Evolutionary conservation across 306 rosid species (phyloP).

Genomic region (Ammopiptanthus mongolicus): DNA sequence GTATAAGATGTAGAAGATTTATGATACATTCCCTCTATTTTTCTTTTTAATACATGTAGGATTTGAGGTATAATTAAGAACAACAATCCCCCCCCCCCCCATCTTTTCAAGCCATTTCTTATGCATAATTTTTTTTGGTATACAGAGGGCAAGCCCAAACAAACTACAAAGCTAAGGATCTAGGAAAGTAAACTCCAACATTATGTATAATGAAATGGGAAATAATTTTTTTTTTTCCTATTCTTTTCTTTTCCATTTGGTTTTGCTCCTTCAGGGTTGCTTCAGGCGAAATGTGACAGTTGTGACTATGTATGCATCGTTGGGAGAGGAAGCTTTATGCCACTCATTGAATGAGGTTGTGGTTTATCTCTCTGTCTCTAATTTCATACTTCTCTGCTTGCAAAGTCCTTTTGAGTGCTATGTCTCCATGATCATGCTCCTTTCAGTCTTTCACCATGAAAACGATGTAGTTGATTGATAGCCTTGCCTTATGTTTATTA

Average conservation of each 20-base stretch:
- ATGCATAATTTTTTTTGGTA: neutral
- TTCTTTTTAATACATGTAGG: too few relatives aligned
- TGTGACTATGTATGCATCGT: constrained; percentile 83
- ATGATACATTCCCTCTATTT: too few relatives aligned
- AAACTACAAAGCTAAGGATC: too few relatives aligned
- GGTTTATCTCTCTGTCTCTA: constrained; percentile 30
- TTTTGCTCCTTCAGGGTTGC: constrained; percentile 54
- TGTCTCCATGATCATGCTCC: neutral
- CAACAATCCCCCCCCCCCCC: too few relatives aligned
- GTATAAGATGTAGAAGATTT: too few relatives aligned
- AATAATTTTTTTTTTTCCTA: neutral
- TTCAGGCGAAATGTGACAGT: constrained; percentile 82
- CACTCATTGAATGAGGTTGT: constrained; percentile 79
- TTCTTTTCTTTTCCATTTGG: neutral
- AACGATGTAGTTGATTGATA: neutral
- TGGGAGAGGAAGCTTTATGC: constrained; percentile 87
- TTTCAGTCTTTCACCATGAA: neutral
- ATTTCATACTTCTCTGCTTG: neutral
- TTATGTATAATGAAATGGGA: neutral
- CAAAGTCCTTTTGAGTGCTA: neutral
- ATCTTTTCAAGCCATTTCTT: neutral
- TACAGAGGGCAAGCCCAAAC: too few relatives aligned
- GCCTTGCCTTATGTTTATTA: neutral
- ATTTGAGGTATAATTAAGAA: too few relatives aligned
- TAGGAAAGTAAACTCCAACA: too few relatives aligned